These are phyloP conservation scores for Diaporthe sp. DNA, from an alignment of 2,329 filamentous ascomycete species.

Conservation along the genomic window DNA sequence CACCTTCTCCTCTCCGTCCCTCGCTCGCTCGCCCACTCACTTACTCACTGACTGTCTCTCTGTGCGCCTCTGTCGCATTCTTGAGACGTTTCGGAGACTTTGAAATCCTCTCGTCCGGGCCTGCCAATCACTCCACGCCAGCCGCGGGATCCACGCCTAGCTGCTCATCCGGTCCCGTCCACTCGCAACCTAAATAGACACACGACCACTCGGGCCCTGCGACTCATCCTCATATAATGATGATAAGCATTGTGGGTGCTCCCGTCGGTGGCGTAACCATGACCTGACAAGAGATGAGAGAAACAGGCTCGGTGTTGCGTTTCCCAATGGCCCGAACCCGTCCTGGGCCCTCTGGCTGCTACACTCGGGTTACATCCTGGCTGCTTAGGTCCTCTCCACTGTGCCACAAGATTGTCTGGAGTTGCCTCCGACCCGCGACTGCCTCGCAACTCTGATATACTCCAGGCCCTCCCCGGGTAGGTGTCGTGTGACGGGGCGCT, in stretches of 20 bases:
- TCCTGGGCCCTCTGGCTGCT: conserved; percentile 25
- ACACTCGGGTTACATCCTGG: conserved; percentile 33
- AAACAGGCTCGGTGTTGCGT: conserved; percentile 24
- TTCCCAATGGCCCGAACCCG: not conserved
- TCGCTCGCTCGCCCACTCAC: too few relatives aligned
- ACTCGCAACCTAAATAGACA: conserved; percentile 2
- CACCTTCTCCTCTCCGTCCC: not conserved
- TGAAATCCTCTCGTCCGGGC: conserved; percentile 27
- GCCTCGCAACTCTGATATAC: conserved; percentile 12
- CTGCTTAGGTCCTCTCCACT: conserved; percentile 14
- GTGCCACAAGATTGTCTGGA: conserved; percentile 28
- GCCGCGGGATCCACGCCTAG: conserved; percentile 19
- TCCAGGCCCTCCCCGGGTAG: not conserved
- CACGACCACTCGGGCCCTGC: not conserved
- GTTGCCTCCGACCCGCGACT: conserved; percentile 4
- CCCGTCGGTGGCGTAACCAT: conserved; percentile 30
- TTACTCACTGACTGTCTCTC: not conserved
- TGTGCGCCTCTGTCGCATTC: conserved; percentile 23
- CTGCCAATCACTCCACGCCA: conserved; percentile 29
- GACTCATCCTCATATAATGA: conserved; percentile 10
- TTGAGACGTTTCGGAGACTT: conserved; percentile 37
- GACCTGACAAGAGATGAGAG: conserved; percentile 20
- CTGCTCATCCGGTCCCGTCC: conserved; percentile 19
- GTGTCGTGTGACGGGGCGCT: conserved; percentile 11
- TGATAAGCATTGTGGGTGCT: conserved; percentile 29